phyloP scores from a whole-genome alignment of 352 stramenopile genomes.

The Globisporangium mamillatum region DNA sequence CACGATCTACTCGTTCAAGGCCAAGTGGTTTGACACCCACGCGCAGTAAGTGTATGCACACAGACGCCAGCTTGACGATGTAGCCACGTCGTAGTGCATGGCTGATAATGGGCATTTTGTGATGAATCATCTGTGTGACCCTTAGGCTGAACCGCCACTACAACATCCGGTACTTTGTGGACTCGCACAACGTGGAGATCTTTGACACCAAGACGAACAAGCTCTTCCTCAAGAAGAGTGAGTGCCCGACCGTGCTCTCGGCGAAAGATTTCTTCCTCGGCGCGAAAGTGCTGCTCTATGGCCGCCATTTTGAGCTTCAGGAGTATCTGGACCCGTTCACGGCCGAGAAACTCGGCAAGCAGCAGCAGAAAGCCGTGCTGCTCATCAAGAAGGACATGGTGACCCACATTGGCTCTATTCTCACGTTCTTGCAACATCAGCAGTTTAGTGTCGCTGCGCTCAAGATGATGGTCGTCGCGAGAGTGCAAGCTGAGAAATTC shows the following conservation, averaged over 20 bases:
- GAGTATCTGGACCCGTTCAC: constrained; percentile 85
- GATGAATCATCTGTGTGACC: neutral
- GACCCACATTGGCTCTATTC: constrained; percentile 39
- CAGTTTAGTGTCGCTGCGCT: constrained; percentile 74
- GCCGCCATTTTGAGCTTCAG: constrained; percentile 77
- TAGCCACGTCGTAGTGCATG: no score
- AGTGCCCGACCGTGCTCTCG: constrained; percentile 62
- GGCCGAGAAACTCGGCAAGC: constrained; percentile 53
- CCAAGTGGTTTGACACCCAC: constrained; percentile 75
- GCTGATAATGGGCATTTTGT: no score
- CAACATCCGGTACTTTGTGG: constrained; percentile 77
- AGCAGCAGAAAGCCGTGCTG: constrained; percentile 71
- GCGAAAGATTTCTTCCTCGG: constrained; percentile 83
- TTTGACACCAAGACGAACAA: constrained; percentile 86
- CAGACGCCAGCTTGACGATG: no score
- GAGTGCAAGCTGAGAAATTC: constrained; percentile 53
- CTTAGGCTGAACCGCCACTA: constrained; percentile 71
- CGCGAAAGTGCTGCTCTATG: constrained; percentile 78
- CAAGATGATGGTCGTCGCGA: constrained; percentile 67
- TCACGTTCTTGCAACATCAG: constrained; percentile 58
- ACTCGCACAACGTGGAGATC: constrained; percentile 85
- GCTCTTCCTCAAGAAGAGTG: constrained; percentile 90
- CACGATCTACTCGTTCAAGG: constrained; percentile 82
- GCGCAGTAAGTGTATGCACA: constrained; percentile 41
- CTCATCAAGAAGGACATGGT: constrained; percentile 61